phyloP scores from a whole-genome alignment of 2,329 filamentous ascomycete genomes.

The Hirsutella rhossiliensis region DNA sequence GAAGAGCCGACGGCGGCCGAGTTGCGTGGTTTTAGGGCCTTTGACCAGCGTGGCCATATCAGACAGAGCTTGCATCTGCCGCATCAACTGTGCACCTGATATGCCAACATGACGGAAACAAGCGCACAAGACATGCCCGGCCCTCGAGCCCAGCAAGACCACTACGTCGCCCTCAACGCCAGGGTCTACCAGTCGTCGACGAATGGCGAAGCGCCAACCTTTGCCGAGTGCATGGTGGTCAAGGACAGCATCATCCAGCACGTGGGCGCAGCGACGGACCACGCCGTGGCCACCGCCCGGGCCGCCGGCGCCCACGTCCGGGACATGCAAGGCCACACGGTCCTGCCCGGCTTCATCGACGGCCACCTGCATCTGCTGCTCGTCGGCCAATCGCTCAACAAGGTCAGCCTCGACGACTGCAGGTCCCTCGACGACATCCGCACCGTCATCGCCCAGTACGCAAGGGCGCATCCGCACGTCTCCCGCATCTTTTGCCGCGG shows the following conservation, averaged over 20 bases:
- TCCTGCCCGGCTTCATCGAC: slow-evolving; percentile 45
- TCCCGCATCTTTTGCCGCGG: slow-evolving; percentile 39
- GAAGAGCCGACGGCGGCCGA: no score
- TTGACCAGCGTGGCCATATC: no score
- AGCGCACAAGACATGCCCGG: no score
- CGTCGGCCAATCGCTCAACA: slow-evolving; percentile 39
- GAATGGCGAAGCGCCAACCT: not conserved
- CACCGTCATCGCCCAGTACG: slow-evolving; percentile 29
- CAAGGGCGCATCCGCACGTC: slow-evolving; percentile 31
- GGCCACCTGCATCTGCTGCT: slow-evolving; percentile 44
- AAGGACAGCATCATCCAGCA: slow-evolving; percentile 19
- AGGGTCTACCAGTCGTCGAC: no score
- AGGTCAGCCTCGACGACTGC: slow-evolving; percentile 36
- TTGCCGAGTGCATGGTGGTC: slow-evolving; percentile 18
- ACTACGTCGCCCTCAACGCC: no score
- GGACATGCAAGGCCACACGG: slow-evolving; percentile 20
- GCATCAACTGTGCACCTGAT: no score
- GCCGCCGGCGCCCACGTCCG: slow-evolving; percentile 10
- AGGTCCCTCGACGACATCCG: slow-evolving; percentile 37
- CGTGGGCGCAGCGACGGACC: slow-evolving; percentile 18
- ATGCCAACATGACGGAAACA: no score
- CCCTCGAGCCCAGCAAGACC: no score
- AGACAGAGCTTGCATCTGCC: no score
- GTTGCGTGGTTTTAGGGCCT: no score
- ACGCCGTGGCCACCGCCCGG: slow-evolving; percentile 10